Evolutionary conservation across 768 basidiomycete species (phyloP).

Genomic region (Xanthoconium stramineum): DNA sequence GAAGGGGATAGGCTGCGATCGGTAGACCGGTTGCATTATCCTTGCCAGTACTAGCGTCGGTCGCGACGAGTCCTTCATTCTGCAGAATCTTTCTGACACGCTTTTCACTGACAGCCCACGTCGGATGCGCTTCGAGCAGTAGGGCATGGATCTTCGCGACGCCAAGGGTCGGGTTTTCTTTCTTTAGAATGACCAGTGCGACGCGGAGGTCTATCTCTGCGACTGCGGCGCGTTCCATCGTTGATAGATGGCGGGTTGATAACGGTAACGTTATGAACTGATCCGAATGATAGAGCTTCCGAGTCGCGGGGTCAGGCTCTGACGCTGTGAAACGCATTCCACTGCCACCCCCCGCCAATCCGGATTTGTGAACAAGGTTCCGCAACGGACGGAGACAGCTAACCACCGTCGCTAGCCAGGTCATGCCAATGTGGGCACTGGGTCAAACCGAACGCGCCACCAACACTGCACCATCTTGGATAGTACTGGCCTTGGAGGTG

Average conservation of each 20-base stretch:
- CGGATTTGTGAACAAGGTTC: no score
- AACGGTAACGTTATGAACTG: not conserved
- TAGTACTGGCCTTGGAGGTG: no score
- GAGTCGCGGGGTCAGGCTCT: no score
- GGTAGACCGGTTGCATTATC: not conserved
- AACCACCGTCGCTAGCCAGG: no score
- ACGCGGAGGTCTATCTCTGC: constrained; percentile 58
- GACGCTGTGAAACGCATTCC: no score
- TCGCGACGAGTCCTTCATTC: constrained; percentile 46
- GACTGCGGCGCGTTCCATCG: constrained; percentile 17
- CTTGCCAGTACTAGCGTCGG: not conserved
- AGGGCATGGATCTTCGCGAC: constrained; percentile 67
- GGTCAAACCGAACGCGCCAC: no score
- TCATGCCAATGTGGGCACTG: no score
- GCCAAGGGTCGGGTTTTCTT: constrained; percentile 60
- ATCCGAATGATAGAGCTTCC: no score
- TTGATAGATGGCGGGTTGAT: not conserved
- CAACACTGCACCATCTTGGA: no score
- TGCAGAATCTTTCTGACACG: constrained; percentile 72
- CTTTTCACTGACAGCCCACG: constrained; percentile 84
- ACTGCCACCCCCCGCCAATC: no score
- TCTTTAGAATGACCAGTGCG: constrained; percentile 53
- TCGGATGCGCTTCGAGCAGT: constrained; percentile 54
- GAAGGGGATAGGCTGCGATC: constrained; percentile 44
- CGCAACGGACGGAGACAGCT: no score